Evolutionary conservation across 148 eudicot genomes (phyloP), one percentile per base, ranked within the genome.

Genomic region (Oxyria digyna): DNA sequence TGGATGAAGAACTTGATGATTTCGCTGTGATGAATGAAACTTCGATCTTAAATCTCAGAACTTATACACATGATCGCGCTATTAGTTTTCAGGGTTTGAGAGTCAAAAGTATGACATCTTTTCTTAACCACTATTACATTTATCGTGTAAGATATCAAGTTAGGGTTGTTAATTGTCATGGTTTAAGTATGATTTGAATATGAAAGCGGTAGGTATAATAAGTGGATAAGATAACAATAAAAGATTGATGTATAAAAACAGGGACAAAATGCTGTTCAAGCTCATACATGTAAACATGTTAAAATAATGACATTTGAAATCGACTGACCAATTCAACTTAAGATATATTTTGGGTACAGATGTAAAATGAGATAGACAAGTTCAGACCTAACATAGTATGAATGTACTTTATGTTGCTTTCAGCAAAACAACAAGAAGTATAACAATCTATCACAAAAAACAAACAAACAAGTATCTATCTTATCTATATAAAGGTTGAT

Each of bases 71-170:
- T n/a, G n/a, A n/a, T n/a, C n/a, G n/a, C n/a, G n/a, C n/a, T n/a
- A n/a, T n/a, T n/a, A n/a, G n/a, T n/a, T n/a, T n/a, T n/a, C n/a
- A n/a, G n/a, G n/a, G n/a, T n/a, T n/a, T n/a, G n/a, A n/a, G n/a
- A n/a, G n/a, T n/a, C n/a, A n/a, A n/a, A n/a, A n/a, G n/a, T n/a
- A n/a, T n/a, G n/a, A n/a, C n/a, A n/a, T n/a, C n/a, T n/a, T 59
- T 59, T 59, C 65, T n/a, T 15, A 59, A 59, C 65, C 37, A 59
- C 65, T 59, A 14, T 31, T 59, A 52, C 14, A 57, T 27, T 35
- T 29, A 27, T 57, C 18, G 6, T 57, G 64, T 57, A 57, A 57
- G 33, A 27, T 57, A 13, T 54, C 62, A 26, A 1, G 35, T 4
- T 57, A 37, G 32, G 9, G 35, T 27, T 29, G 33, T 57, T 55